phyloP scores from a whole-genome alignment of 306 rosid genomes.

The Lupinus albus region DNA sequence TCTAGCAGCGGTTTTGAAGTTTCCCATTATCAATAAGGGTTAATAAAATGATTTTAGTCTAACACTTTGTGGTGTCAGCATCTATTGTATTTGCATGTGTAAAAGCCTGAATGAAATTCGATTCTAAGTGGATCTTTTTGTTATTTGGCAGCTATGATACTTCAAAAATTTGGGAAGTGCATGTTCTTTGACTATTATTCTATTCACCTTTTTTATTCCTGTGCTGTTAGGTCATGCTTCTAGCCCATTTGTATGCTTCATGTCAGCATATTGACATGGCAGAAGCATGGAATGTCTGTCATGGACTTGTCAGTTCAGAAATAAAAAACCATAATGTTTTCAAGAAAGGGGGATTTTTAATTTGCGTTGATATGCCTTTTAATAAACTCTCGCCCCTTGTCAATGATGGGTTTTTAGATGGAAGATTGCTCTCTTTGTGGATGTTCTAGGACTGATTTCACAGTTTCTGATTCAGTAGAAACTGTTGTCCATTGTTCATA shows the following conservation, averaged over 20 bases:
- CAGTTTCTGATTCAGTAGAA: background rate
- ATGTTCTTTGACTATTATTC: conserved; percentile 27
- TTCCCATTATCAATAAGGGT: background rate
- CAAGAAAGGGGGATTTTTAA: conserved; percentile 7
- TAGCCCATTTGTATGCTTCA: conserved; percentile 17
- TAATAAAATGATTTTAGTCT: conserved; percentile 6
- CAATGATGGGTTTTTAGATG: background rate
- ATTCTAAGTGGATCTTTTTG: conserved; percentile 31
- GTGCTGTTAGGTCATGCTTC: conserved; percentile 11
- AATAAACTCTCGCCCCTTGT: background rate
- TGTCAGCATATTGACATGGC: background rate
- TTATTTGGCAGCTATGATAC: conserved; percentile 37
- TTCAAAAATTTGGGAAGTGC: conserved; percentile 37
- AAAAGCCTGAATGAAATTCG: background rate
- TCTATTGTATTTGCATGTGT: background rate
- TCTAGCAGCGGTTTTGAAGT: conserved; percentile 1
- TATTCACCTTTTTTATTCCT: background rate
- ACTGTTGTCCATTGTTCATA: conserved; percentile 18
- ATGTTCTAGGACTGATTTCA: conserved; percentile 16
- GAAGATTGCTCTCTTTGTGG: conserved; percentile 17
- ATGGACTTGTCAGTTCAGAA: conserved; percentile 14
- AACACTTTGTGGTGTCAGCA: conserved; percentile 7
- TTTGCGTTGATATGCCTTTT: background rate
- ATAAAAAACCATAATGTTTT: conserved; percentile 10
- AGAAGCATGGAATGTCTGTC: conserved; percentile 19